phyloP scores from a whole-genome alignment of 345 rosid species.

The Noccaea caerulescens region DNA sequence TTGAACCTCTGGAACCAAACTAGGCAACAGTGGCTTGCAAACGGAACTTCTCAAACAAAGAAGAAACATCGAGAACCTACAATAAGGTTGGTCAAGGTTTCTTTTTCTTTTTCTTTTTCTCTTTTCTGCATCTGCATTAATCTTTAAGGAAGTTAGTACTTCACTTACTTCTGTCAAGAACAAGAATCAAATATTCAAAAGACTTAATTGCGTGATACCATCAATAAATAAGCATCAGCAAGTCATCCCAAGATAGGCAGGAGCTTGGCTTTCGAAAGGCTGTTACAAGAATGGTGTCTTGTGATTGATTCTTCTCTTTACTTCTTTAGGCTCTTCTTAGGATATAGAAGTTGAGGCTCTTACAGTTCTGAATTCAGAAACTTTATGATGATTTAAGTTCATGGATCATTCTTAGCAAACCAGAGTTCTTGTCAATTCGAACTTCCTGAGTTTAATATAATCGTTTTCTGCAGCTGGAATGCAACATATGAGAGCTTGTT shows the following conservation, averaged over 20 bases:
- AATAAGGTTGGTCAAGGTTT: constrained; percentile 54
- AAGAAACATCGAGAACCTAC: constrained; percentile 59
- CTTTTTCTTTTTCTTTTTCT: constrained; percentile 5
- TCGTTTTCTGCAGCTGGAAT: constrained; percentile 55
- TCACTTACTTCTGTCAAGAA: neutral
- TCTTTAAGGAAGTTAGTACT: neutral
- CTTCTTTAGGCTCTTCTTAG: neutral
- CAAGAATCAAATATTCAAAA: constrained; percentile 12
- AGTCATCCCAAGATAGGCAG: neutral
- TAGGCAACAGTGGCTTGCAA: constrained; percentile 73
- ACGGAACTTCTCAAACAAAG: constrained; percentile 45
- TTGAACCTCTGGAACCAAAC: constrained; percentile 73
- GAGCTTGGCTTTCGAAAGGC: neutral
- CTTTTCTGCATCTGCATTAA: neutral
- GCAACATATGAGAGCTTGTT: constrained; percentile 69
- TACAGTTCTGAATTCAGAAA: neutral
- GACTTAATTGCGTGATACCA: neutral
- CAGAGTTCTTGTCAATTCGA: neutral
- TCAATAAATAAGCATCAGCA: constrained; percentile 18
- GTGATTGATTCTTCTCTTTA: constrained; percentile 21
- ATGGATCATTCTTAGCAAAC: neutral
- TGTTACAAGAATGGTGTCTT: constrained; percentile 21
- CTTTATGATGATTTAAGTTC: neutral
- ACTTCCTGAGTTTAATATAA: neutral
- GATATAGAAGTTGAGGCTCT: neutral